phyloP scores from a whole-genome alignment of 495 filamentous ascomycete species.

The Hyaloscypha hepaticicola region DNA sequence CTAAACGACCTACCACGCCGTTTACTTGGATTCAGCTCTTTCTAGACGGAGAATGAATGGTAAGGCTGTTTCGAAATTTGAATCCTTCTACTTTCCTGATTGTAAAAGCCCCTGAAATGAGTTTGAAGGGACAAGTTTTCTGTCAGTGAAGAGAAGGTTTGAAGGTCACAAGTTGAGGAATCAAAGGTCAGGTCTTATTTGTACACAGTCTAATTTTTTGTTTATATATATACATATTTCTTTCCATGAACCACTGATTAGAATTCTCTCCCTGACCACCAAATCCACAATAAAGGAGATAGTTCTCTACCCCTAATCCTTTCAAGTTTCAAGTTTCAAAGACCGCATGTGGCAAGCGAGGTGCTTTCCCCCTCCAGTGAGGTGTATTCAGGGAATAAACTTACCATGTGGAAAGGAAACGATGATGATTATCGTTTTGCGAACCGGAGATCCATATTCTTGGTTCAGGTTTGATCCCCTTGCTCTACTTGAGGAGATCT shows the following conservation, averaged over 20 bases:
- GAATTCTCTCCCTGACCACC: not conserved
- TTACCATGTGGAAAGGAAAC: not conserved
- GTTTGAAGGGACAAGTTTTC: too few relatives aligned
- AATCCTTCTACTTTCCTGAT: not conserved
- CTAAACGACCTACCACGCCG: too few relatives aligned
- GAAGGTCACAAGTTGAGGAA: not conserved
- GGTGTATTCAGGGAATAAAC: not conserved
- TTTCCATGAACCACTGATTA: not conserved
- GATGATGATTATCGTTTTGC: not conserved
- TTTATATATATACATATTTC: not conserved
- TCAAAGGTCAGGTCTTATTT: too few relatives aligned
- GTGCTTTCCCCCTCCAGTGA: not conserved
- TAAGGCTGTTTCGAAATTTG: not conserved
- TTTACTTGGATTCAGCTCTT: too few relatives aligned
- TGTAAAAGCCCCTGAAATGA: not conserved
- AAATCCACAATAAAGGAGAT: not conserved
- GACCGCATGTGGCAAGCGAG: not conserved
- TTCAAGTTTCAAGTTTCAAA: too few relatives aligned
- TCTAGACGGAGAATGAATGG: not conserved
- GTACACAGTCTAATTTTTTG: too few relatives aligned
- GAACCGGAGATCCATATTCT: too few relatives aligned
- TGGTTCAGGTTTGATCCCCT: too few relatives aligned
- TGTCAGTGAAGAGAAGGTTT: too few relatives aligned
- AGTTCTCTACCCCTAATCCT: not conserved
- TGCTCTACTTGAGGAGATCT: too few relatives aligned